Conservation (phyloP, 345 rosid genomes). For the Euphorbia lathyris region DNA sequence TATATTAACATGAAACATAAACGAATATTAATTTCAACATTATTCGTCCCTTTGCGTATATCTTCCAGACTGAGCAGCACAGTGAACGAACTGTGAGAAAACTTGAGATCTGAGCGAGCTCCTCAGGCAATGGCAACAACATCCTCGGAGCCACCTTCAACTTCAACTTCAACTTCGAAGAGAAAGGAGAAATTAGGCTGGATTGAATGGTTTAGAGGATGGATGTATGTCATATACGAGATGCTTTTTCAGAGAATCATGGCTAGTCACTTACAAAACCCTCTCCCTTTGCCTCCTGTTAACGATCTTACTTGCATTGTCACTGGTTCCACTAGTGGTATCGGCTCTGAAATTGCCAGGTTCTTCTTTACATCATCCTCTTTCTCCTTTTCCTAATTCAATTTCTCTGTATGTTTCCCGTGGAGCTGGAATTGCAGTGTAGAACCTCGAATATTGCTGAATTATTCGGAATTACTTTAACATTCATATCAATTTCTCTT, state of each 20-base stretch:
- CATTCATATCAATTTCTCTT: too few relatives aligned
- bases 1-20: too few relatives aligned
- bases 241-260: constrained; percentile 80
- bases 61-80: too few relatives aligned
- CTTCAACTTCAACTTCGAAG: constrained; percentile 18
- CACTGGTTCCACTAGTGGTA: constrained; percentile 98
- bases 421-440: too few relatives aligned
- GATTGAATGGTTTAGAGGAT: constrained; percentile 95
- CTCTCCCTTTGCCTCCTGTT: constrained; percentile 76
- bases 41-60: too few relatives aligned
- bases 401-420: background rate
- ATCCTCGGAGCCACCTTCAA: too few relatives aligned
- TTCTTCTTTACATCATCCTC: background rate
- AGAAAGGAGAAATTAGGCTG: constrained; percentile 73
- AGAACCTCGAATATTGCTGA: too few relatives aligned
- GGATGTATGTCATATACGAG: constrained; percentile 65
- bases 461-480: too few relatives aligned
- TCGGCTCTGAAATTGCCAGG: constrained; percentile 89
- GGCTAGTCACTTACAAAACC: constrained; percentile 76
- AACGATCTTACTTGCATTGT: constrained; percentile 76
- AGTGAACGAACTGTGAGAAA: too few relatives aligned
- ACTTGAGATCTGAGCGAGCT: too few relatives aligned
- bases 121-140: constrained; percentile 1
- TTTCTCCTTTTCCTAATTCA: background rate
- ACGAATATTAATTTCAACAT: too few relatives aligned